A percentile compares a stretch with the other conserved stretches of the same genome.
phyloP scores from a whole-genome alignment of 2,329 filamentous ascomycete genomes.

The Cladosporium velox region DNA sequence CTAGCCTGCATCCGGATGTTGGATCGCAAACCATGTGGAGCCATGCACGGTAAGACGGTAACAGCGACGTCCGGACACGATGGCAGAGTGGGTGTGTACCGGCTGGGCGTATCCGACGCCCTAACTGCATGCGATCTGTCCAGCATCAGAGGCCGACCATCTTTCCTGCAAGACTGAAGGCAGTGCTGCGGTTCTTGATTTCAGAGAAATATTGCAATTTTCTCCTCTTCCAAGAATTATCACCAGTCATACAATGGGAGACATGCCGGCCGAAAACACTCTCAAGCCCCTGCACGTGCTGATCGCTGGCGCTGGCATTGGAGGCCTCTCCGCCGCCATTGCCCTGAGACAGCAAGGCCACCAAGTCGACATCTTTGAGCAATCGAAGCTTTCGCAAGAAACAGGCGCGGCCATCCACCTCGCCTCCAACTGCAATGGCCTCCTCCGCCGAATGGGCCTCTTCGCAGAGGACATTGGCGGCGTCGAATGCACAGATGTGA shows the following conservation, averaged over 20 bases:
- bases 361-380: conserved; percentile 54
- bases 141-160: not conserved
- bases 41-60: not conserved
- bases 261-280: conserved; percentile 9
- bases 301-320: conserved; percentile 46
- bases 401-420: conserved; percentile 64
- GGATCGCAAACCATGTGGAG: not conserved
- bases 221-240: no score
- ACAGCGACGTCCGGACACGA: not conserved
- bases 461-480: conserved; percentile 20
- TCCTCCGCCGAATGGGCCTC: conserved; percentile 46
- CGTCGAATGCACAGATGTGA: conserved; percentile 26
- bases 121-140: not conserved
- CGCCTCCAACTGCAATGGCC: conserved; percentile 61
- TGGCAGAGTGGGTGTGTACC: not conserved
- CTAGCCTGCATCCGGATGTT: not conserved
- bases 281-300: conserved; percentile 2
- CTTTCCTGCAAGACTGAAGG: not conserved
- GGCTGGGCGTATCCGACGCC: not conserved
- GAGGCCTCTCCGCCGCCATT: conserved; percentile 56
- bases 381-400: conserved; percentile 58
- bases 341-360: conserved; percentile 57
- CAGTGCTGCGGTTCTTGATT: not conserved
- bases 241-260: conserved; percentile 2
- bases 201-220: not conserved